Conservation (phyloP, 352 stramenopile species). For the Phytophthora palmivora region DNA sequence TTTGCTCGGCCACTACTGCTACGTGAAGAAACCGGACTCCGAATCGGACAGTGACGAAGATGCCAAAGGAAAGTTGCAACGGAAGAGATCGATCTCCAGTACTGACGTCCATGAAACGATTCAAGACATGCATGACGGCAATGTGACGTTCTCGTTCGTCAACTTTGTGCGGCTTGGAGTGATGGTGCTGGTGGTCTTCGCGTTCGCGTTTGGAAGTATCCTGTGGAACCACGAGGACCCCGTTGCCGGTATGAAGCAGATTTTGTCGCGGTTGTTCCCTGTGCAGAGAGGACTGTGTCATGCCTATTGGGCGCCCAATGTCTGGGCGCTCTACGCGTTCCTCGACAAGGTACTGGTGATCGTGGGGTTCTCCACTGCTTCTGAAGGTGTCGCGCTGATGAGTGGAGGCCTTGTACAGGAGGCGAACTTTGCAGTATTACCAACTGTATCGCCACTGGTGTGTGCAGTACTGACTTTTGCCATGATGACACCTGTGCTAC, state of each 20-base stretch:
- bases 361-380: conserved; percentile 42
- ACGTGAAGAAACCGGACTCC: conserved; percentile 43
- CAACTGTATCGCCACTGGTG: conserved; percentile 66
- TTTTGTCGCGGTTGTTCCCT: conserved; percentile 95
- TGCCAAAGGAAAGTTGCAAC: conserved; percentile 26
- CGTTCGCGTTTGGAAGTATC: conserved; percentile 81
- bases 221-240: conserved; percentile 57
- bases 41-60: conserved; percentile 26
- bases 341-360: conserved; percentile 85
- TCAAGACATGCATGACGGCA: conserved; percentile 63
- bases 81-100: conserved; percentile 77
- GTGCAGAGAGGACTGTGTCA: conserved; percentile 97
- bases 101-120: conserved; percentile 76
- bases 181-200: conserved; percentile 87
- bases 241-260: conserved; percentile 81
- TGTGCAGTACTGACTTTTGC: conserved; percentile 84
- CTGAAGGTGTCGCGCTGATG: conserved; percentile 67
- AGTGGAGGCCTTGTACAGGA: conserved; percentile 87
- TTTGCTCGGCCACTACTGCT: conserved; percentile 93
- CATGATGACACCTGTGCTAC: conserved; percentile 78
- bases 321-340: conserved; percentile 97
- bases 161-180: conserved; percentile 87
- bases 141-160: conserved; percentile 59
- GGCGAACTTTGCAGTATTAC: conserved; percentile 81
- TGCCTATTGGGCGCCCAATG: conserved; percentile 98